Evolutionary conservation across 768 basidiomycete genomes (phyloP).

Genomic region (Gymnopilus dilepis): DNA sequence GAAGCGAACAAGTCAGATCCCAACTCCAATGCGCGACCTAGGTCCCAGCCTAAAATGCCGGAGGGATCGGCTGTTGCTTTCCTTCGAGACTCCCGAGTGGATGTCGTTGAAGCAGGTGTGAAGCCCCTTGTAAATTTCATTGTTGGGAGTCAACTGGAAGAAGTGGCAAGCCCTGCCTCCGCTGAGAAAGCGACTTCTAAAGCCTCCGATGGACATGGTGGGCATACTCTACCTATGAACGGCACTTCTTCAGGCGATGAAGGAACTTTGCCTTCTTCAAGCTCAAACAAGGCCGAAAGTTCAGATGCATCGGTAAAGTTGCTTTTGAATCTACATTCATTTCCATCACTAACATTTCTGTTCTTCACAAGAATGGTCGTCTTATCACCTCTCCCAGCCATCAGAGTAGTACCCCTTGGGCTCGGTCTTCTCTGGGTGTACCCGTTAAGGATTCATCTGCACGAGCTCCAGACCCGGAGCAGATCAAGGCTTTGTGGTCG

Average conservation of each 20-base stretch:
- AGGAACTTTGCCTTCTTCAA: slow-evolving; percentile 16
- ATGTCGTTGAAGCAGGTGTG: slow-evolving; percentile 50
- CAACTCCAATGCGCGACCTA: slow-evolving; percentile 41
- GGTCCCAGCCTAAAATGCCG: slow-evolving; percentile 74
- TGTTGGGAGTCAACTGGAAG: slow-evolving; percentile 79
- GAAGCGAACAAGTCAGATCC: slow-evolving; percentile 41
- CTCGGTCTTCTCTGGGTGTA: slow-evolving; percentile 58
- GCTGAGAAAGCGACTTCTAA: background rate
- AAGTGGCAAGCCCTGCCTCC: slow-evolving; percentile 15
- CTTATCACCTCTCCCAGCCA: slow-evolving; percentile 53
- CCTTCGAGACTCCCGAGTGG: slow-evolving; percentile 67
- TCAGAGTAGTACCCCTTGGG: slow-evolving; percentile 53
- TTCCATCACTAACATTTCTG: slow-evolving; percentile 15
- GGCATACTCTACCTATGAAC: slow-evolving; percentile 1
- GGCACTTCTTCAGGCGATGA: slow-evolving; percentile 10
- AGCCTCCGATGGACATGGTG: background rate
- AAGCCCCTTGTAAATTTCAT: slow-evolving; percentile 71
- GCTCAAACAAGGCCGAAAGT: slow-evolving; percentile 47
- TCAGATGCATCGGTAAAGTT: slow-evolving; percentile 60
- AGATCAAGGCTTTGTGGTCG: slow-evolving; percentile 85
- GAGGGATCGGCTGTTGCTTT: slow-evolving; percentile 75
- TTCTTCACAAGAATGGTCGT: slow-evolving; percentile 42
- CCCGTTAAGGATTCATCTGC: slow-evolving; percentile 71
- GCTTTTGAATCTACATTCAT: slow-evolving; percentile 9
- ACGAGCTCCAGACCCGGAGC: slow-evolving; percentile 80